phyloP scores from a whole-genome alignment of 352 stramenopile genomes.

The Peronospora belbahrii region DNA sequence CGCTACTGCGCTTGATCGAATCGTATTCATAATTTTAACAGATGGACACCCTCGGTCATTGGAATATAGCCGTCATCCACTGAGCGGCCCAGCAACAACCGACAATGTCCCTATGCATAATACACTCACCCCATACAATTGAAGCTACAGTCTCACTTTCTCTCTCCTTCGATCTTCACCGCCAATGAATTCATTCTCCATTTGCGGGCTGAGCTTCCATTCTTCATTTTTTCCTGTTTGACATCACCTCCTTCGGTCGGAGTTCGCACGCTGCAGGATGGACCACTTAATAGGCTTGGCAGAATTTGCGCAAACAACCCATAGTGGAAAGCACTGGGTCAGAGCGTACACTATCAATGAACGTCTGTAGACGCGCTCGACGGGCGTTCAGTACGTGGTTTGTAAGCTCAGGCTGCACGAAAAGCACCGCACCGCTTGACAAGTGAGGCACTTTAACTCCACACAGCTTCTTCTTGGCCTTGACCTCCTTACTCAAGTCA shows the following conservation, averaged over 20 bases:
- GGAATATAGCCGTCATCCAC: constrained; percentile 5
- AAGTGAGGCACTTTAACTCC: constrained; percentile 49
- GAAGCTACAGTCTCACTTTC: constrained; percentile 7
- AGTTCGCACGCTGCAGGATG: constrained; percentile 4
- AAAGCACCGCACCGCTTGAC: constrained; percentile 54
- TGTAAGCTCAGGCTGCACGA: constrained; percentile 59
- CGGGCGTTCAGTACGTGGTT: constrained; percentile 60
- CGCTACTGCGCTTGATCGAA: neutral
- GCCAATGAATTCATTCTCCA: constrained; percentile 23
- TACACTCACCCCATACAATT: constrained; percentile 15
- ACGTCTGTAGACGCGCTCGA: constrained; percentile 47
- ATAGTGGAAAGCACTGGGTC: constrained; percentile 38
- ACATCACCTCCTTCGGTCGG: constrained; percentile 22
- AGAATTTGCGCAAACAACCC: constrained; percentile 65
- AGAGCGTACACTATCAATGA: constrained; percentile 43
- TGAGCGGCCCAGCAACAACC: constrained; percentile 9
- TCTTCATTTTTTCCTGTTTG: constrained; percentile 8
- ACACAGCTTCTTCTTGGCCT: constrained; percentile 41
- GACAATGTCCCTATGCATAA: neutral
- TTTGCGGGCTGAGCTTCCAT: neutral
- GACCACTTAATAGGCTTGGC: constrained; percentile 49
- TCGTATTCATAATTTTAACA: neutral
- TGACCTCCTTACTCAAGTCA: constrained; percentile 55
- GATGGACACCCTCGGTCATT: constrained; percentile 1
- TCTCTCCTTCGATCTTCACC: constrained; percentile 3